Base-by-base conservation (phyloP, 139 green algal species). In the Ettlia oleoabundans region DNA sequence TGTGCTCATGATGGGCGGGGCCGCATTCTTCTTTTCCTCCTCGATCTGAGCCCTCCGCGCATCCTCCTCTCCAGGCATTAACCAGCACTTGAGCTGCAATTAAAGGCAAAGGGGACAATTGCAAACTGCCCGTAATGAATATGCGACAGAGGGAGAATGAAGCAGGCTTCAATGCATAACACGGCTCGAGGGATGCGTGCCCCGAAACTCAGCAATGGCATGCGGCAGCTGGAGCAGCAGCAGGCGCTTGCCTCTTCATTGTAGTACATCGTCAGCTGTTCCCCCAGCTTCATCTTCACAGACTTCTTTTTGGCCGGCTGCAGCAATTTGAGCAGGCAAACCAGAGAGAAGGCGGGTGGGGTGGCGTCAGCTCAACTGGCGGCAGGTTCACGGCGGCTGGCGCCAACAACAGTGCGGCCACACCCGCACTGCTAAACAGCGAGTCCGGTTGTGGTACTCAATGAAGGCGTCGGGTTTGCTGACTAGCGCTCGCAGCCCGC, bases 31-130 rank as follows among this genome's bases (percentile, higher is more conserved):
- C 51, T 77, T 70, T 38, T 77, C 68, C 78, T 83, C 78, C 66
- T 83, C 68, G 3, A 82, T 73, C 47, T 88, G 47, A 22, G 40
- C 24, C 24, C 43, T 32, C 64, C 70, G 71, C 43, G 69, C 58
- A 24, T 88, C 78, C 65, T 88, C 84, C 61, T 88, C 84, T 1
- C 84, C 84, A 21, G 84, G 84, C 55, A 86, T 30, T 41, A 88
- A 43, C 84, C 84, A 88, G 71, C 84, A 88, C 61, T 85, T 85
- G 68, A 88, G 84, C 84, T 87, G 83, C 76, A 78, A 42, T 10
- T 15, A 58, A 58, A 58, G 10, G 47, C 47, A 10, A 58, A 15
- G 47, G 47, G 13, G 15, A 58, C 47, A 10, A 58, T 24, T 24
- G 47, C 47, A 58, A 15, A 24, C 13, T 58, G 47, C 10, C 13